Evolutionary conservation across 2,329 filamentous ascomycete genomes (phyloP).

Genomic region (Paraphaeosphaeria minitans): DNA sequence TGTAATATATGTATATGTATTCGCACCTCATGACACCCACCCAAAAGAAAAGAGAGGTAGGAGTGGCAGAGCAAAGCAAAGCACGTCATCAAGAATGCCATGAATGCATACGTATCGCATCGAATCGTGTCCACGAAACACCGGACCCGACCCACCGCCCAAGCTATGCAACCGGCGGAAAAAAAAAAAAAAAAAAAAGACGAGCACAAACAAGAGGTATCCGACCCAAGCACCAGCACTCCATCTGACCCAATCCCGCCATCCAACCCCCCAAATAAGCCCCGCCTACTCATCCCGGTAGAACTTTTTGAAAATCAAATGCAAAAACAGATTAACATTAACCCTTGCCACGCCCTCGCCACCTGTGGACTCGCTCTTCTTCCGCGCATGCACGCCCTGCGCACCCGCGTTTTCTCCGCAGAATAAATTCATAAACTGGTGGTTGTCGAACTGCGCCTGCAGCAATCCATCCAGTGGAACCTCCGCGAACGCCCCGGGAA

Average conservation of each 20-base stretch:
- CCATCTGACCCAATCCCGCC: not conserved
- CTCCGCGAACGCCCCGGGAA: constrained; percentile 87
- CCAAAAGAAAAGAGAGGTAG: no score
- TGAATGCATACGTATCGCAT: no score
- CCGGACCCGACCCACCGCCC: no score
- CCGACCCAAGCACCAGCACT: no score
- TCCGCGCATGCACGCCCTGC: constrained; percentile 19
- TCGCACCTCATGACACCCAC: no score
- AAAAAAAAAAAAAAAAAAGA: no score
- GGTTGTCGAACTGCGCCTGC: constrained; percentile 96
- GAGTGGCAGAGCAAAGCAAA: no score
- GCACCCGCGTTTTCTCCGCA: constrained; percentile 30
- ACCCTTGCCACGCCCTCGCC: constrained; percentile 66
- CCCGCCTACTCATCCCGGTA: constrained; percentile 59
- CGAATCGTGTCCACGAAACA: no score
- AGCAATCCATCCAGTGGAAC: constrained; percentile 91
- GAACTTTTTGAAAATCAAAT: constrained; percentile 99
- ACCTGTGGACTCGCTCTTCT: constrained; percentile 16
- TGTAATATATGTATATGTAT: no score
- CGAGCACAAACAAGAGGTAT: no score
- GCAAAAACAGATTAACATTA: constrained; percentile 95
- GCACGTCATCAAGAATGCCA: no score
- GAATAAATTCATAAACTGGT: constrained; percentile 94
- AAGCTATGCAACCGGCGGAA: no score
- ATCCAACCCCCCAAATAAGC: not conserved